Evolutionary conservation across 2,329 filamentous ascomycete species (phyloP).

Genomic region (Penicillium sp.): DNA sequence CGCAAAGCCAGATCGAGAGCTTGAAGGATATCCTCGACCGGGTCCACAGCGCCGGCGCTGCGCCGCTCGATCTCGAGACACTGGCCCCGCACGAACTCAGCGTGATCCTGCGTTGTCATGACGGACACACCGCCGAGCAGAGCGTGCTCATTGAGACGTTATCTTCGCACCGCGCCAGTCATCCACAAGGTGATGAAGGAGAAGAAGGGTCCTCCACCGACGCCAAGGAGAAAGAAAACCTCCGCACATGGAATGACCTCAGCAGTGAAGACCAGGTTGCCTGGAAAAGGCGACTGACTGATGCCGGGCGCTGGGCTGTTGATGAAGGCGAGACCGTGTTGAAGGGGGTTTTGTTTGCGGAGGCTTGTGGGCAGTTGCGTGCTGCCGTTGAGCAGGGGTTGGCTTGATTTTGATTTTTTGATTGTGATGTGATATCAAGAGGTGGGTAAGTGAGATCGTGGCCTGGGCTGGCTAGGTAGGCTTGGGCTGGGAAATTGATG

Average conservation of each 20-base stretch:
- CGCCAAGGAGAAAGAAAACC: conserved; percentile 18
- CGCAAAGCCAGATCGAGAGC: conserved; percentile 12
- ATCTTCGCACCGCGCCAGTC: conserved; percentile 5
- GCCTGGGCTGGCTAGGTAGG: not conserved
- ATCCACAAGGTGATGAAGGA: not conserved
- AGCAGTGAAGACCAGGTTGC: conserved; percentile 60
- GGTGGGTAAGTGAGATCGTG: not conserved
- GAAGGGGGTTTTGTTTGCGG: conserved; percentile 74
- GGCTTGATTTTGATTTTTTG: conserved; percentile 8
- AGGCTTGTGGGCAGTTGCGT: conserved; percentile 49
- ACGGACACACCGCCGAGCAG: conserved; percentile 21
- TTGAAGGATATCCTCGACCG: conserved; percentile 32
- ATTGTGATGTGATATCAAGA: no score
- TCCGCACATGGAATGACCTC: conserved; percentile 69
- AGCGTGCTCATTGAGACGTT: conserved; percentile 29
- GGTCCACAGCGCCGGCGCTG: conserved; percentile 26
- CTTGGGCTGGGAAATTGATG: conserved; percentile 10
- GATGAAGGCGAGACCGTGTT: conserved; percentile 76
- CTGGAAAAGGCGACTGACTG: conserved; percentile 70
- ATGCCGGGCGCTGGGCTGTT: conserved; percentile 77
- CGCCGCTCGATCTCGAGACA: conserved; percentile 20
- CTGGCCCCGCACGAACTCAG: conserved; percentile 15
- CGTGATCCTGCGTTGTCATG: conserved; percentile 28
- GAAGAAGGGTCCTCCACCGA: conserved; percentile 3
- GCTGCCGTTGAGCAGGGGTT: conserved; percentile 21